Conservation (phyloP, 805 yeast species). For the Yarrowia deformans region DNA sequence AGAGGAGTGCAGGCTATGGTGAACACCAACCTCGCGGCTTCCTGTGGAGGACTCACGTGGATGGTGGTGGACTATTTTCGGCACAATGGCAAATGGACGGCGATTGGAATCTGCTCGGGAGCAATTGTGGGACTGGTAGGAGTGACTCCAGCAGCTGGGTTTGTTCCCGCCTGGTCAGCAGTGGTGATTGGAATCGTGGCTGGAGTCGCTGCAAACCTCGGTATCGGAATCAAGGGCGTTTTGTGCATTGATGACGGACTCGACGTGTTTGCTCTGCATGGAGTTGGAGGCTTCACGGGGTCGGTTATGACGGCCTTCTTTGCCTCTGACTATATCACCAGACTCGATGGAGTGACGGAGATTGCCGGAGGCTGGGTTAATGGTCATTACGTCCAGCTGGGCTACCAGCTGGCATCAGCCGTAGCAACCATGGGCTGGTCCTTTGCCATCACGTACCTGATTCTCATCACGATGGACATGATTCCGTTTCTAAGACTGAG, state of each 20-base stretch:
- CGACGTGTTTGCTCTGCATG: constrained; percentile 93
- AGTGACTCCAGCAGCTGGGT: constrained; percentile 85
- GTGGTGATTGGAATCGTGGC: constrained; percentile 82
- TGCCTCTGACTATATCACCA: constrained; percentile 75
- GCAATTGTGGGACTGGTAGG: constrained; percentile 94
- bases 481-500: constrained; percentile 85
- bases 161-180: constrained; percentile 89
- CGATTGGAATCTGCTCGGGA: constrained; percentile 91
- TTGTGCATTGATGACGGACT: constrained; percentile 91
- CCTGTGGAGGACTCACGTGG: constrained; percentile 93
- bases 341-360: constrained; percentile 67
- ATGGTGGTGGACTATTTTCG: constrained; percentile 82
- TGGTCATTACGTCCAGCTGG: constrained; percentile 86
- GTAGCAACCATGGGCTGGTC: constrained; percentile 82
- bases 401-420: constrained; percentile 89
- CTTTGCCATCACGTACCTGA: constrained; percentile 72
- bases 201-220: constrained; percentile 80
- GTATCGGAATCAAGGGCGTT: constrained; percentile 76
- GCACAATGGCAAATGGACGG: constrained; percentile 90
- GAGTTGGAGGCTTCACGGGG: constrained; percentile 90
- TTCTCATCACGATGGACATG: constrained; percentile 73
- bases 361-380: constrained; percentile 93
- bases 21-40: constrained; percentile 93
- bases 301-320: constrained; percentile 85
- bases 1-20: constrained; percentile 93